Evolutionary conservation across 805 yeast genomes (phyloP).

Genomic region (Millerozyma miso): DNA sequence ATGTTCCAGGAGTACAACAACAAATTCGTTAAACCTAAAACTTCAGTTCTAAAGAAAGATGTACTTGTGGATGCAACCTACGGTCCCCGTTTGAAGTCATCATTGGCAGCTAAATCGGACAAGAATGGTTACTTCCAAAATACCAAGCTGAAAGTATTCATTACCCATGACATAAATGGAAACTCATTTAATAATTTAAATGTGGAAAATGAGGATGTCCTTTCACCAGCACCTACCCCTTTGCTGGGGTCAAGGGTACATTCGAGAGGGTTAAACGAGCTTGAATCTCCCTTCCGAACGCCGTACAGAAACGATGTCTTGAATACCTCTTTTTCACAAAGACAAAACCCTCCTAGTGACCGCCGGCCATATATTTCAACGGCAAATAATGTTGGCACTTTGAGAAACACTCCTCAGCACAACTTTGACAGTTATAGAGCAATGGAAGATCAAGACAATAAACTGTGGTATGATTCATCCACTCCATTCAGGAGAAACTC

Average conservation of each 20-base stretch:
- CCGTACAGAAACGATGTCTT: neutral
- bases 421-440: neutral
- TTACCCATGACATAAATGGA: constrained; percentile 48
- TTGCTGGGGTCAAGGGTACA: neutral
- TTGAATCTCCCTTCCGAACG: neutral
- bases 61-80: constrained; percentile 57
- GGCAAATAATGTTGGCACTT: neutral
- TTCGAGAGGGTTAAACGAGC: neutral
- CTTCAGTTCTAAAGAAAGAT: constrained; percentile 50
- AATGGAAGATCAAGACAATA: neutral
- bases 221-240: neutral
- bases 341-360: neutral
- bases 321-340: neutral
- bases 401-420: neutral
- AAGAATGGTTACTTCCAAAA: constrained; percentile 24
- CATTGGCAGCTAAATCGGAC: constrained; percentile 13
- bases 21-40: constrained; percentile 58
- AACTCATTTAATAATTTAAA: constrained; percentile 17
- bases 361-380: neutral
- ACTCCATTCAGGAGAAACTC: constrained; percentile 1
- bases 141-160: constrained; percentile 39
- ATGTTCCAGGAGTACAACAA: constrained; percentile 58
- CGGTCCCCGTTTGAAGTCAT: constrained; percentile 23
- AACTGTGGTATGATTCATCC: neutral
- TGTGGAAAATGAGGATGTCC: neutral